phyloP scores from a whole-genome alignment of 1,284 basidiomycete genomes.

The Mycena sp. region DNA sequence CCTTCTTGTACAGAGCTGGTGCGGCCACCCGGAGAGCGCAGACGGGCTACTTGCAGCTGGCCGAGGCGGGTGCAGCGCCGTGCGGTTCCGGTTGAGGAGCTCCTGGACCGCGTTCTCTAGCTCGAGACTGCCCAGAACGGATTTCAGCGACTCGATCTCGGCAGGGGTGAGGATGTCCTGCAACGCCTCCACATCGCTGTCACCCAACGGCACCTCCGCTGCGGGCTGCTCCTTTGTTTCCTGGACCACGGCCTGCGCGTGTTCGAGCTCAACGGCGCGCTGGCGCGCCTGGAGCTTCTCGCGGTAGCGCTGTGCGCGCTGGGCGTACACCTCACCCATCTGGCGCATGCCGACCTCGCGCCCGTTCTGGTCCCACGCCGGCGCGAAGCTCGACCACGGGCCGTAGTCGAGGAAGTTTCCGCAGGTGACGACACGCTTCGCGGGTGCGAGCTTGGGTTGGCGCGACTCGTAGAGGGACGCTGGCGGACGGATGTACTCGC shows the following conservation, averaged over 20 bases:
- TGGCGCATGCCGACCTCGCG: conserved; percentile 67
- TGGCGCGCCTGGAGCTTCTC: conserved; percentile 35
- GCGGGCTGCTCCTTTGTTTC: conserved; percentile 13
- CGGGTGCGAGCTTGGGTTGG: conserved; percentile 51
- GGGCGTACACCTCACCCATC: conserved; percentile 66
- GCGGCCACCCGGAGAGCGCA: conserved; percentile 57
- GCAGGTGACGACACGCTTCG: conserved; percentile 62
- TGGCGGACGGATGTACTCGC: conserved; percentile 40
- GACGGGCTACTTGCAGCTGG: conserved; percentile 66
- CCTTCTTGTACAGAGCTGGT: conserved; percentile 61
- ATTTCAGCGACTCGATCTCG: conserved; percentile 62
- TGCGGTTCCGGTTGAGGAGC: conserved; percentile 69
- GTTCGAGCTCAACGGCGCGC: conserved; percentile 37
- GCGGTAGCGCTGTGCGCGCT: conserved; percentile 49
- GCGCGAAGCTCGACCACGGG: conserved; percentile 76
- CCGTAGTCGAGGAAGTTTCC: conserved; percentile 83
- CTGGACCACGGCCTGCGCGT: conserved; percentile 14
- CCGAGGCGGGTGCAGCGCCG: conserved; percentile 68
- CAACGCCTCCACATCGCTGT: conserved; percentile 47
- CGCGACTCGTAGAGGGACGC: conserved; percentile 54
- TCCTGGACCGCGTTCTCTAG: conserved; percentile 74
- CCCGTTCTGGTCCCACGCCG: conserved; percentile 77
- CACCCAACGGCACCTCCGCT: conserved; percentile 30
- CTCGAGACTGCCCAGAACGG: conserved; percentile 64
- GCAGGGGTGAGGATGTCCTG: conserved; percentile 64